phyloP scores from a whole-genome alignment of 768 basidiomycete species.

The Bullera alba region DNA sequence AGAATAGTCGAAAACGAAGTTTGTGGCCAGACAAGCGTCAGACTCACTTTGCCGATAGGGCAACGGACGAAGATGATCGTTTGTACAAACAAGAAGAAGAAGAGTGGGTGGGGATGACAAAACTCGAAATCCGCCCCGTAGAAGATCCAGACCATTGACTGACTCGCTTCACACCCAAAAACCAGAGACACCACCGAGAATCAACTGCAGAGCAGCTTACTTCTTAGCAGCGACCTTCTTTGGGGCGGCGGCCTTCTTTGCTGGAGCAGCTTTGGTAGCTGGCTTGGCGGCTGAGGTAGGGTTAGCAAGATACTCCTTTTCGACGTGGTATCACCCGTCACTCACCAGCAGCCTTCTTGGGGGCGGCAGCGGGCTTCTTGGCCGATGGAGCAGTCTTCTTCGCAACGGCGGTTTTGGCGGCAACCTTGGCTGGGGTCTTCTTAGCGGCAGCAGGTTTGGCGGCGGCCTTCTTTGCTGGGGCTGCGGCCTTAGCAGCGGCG shows the following conservation, averaged over 20 bases:
- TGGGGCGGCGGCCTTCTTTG: conserved; percentile 26
- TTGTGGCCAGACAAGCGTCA: too few relatives aligned
- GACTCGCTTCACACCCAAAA: too few relatives aligned
- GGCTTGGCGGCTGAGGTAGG: conserved; percentile 18
- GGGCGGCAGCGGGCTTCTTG: conserved; percentile 34
- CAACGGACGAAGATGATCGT: too few relatives aligned
- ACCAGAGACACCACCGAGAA: too few relatives aligned
- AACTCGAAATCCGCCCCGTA: too few relatives aligned
- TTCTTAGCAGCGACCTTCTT: conserved; percentile 38
- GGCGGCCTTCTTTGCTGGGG: conserved; percentile 45
- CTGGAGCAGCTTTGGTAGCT: conserved; percentile 17
- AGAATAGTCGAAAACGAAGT: too few relatives aligned
- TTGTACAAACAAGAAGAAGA: too few relatives aligned
- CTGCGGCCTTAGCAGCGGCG: conserved; percentile 21
- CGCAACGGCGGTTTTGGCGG: conserved; percentile 24
- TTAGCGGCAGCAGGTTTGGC: conserved; percentile 47
- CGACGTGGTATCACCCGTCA: background rate
- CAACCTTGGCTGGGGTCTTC: conserved; percentile 51
- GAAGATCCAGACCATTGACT: too few relatives aligned
- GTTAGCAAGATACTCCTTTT: conserved; percentile 13
- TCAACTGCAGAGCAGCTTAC: too few relatives aligned
- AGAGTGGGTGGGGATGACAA: too few relatives aligned
- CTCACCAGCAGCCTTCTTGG: conserved; percentile 37
- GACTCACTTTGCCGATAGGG: too few relatives aligned
- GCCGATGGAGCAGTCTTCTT: conserved; percentile 51